Conservation (phyloP, 306 rosid species). For the Cicer bijugum region DNA sequence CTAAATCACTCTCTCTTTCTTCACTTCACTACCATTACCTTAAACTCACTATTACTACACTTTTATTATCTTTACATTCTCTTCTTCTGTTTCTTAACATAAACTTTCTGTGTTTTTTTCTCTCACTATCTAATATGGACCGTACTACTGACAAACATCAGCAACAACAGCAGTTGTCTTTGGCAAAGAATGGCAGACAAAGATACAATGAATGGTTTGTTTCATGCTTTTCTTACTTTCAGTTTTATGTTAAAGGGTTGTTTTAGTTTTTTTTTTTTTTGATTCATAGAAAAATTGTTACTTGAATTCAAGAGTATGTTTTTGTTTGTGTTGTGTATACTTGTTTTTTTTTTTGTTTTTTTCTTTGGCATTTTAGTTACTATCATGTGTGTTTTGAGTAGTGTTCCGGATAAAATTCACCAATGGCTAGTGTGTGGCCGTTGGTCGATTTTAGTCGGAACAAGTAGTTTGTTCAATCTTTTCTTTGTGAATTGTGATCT, state of each 20-base stretch:
- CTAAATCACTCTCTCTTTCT: slow-evolving; percentile 63
- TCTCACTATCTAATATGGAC: slow-evolving; percentile 65
- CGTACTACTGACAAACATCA: slow-evolving; percentile 67
- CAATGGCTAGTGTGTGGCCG: neutral
- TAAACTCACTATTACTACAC: slow-evolving; percentile 54
- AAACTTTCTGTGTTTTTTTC: slow-evolving; percentile 17
- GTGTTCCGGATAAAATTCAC: neutral
- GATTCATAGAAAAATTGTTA: slow-evolving; percentile 12
- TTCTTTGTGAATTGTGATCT: slow-evolving; percentile 21
- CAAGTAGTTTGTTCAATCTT: neutral
- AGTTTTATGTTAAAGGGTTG: neutral
- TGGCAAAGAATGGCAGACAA: slow-evolving; percentile 73
- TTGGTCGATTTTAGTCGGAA: slow-evolving; percentile 4
- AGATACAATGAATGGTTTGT: slow-evolving; percentile 91
- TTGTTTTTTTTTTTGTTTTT: neutral
- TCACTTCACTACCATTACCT: slow-evolving; percentile 50
- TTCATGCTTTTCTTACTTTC: slow-evolving; percentile 32
- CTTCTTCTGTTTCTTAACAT: slow-evolving; percentile 29
- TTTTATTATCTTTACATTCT: slow-evolving; percentile 55
- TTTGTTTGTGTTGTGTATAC: slow-evolving; percentile 28
- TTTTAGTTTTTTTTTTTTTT: slow-evolving; percentile 40
- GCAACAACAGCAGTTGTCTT: slow-evolving; percentile 70
- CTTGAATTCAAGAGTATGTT: slow-evolving; percentile 35
- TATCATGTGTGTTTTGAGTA: slow-evolving; percentile 12
- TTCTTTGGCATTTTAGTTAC: neutral